Conservation (phyloP, 352 stramenopile genomes). For the Phytophthora lateralis region DNA sequence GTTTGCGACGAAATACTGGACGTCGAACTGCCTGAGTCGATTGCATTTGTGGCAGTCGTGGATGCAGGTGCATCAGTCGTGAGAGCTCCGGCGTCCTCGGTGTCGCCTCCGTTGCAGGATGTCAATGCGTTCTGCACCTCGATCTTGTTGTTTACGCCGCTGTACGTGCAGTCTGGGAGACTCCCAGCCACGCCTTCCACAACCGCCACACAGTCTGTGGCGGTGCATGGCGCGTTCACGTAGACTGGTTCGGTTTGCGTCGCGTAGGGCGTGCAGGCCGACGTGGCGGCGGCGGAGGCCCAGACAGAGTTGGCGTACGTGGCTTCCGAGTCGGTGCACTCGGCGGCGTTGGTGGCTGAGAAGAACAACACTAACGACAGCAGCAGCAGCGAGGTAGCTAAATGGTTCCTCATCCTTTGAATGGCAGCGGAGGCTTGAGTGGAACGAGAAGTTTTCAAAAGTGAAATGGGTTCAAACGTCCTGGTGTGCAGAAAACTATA, state of each 20-base stretch:
- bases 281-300: conserved; percentile 3
- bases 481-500: too few relatives aligned
- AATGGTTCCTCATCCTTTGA: too few relatives aligned
- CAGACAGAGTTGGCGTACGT: conserved; percentile 14
- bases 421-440: too few relatives aligned
- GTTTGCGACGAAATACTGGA: too few relatives aligned
- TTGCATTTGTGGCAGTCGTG: too few relatives aligned
- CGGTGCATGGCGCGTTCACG: conserved; percentile 23
- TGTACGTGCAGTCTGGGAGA: conserved; percentile 24
- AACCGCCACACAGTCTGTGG: conserved; percentile 16
- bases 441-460: too few relatives aligned
- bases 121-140: conserved; percentile 23
- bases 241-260: conserved; percentile 8
- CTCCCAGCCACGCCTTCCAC: conserved; percentile 14
- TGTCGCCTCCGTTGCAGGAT: conserved; percentile 13
- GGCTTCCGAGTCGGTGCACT: conserved; percentile 22
- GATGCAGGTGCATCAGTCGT: background rate
- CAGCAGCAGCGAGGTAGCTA: too few relatives aligned
- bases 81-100: conserved; percentile 4
- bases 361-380: too few relatives aligned
- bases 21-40: too few relatives aligned
- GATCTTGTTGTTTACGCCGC: conserved; percentile 33
- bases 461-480: too few relatives aligned
- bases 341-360: background rate
- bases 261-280: conserved; percentile 21